Base-by-base conservation (phyloP, 129 eudicot species). In the Tagetes erecta region DNA sequence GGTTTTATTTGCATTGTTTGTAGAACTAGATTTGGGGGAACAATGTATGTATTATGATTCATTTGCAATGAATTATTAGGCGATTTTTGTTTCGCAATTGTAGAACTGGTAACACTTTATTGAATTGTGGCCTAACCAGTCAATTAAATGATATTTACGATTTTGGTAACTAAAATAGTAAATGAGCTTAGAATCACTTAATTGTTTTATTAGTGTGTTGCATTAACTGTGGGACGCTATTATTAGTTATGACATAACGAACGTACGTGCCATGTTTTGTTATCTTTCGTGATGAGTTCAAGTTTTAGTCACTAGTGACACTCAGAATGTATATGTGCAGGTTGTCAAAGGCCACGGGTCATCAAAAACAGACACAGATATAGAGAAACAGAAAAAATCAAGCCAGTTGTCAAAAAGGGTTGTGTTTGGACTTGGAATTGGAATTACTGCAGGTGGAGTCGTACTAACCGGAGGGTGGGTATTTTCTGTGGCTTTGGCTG, bases 401-500 rank as follows among this genome's bases (percentile, higher is more conserved):
- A 94, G 83, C 71, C 97, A 94, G 80, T 72, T 94, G 81, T 79
- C 81, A 70, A 86, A 85, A 80, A 85, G 99, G 75, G 78, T 94
- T 44, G 52, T 88, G 40, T 90, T 83, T 80, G 99, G 99, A 76
- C 82, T 94, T 76, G 97, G 83, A 70, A 91, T 94, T 53, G 97
- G 96, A 56, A 41, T 94, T 74, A 81, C 86, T 46, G 88, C 77
- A n/a, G 97, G 97, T 47, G 94, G 96, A 49, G 82, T 88, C 14
- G 96, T 94, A 44, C 84, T 94, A 73, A 82, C 91, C 46, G 99
- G 99, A 85, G 97, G 97, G 76, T 91, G 97, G 97, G 72, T 94
- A 71, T 94, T 90, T 75, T 83, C 97, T 3, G 78, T 82, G 52
- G 96, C 91, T 1, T 76, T 94, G 78, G 88, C 97, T 64, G 93